Evolutionary conservation across 148 eudicot genomes (phyloP).

Genomic region (Camellia japonica): DNA sequence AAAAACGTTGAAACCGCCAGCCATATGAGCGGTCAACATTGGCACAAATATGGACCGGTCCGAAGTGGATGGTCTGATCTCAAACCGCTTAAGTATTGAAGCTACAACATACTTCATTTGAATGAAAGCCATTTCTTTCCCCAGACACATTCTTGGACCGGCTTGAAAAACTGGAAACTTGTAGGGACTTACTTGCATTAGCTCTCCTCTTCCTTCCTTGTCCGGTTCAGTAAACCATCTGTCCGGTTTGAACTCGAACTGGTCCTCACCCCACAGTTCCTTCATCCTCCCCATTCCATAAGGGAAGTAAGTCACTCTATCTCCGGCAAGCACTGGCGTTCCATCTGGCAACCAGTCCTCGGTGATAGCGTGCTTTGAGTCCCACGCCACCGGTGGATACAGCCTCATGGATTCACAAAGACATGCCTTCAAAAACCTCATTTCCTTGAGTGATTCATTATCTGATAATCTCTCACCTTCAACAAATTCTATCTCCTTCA

Average conservation of each 20-base stretch:
- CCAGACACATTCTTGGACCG: slow-evolving; percentile 51
- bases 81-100: slow-evolving; percentile 35
- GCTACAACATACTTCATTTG: slow-evolving; percentile 55
- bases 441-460: slow-evolving; percentile 16
- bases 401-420: slow-evolving; percentile 36
- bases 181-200: slow-evolving; percentile 19
- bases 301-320: slow-evolving; percentile 35
- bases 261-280: slow-evolving; percentile 31
- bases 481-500: slow-evolving; percentile 14
- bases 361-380: slow-evolving; percentile 28
- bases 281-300: slow-evolving; percentile 44
- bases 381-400: slow-evolving; percentile 38
- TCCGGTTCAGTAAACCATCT: slow-evolving; percentile 28
- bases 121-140: slow-evolving; percentile 51
- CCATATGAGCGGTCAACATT: slow-evolving; percentile 38
- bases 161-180: slow-evolving; percentile 41
- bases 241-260: slow-evolving; percentile 30
- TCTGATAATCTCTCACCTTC: slow-evolving; percentile 1
- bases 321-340: slow-evolving; percentile 24
- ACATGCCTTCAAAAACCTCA: slow-evolving; percentile 28
- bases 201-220: not conserved
- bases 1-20: slow-evolving; percentile 34
- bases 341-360: slow-evolving; percentile 37
- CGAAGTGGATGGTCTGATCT: slow-evolving; percentile 21
- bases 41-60: slow-evolving; percentile 25